phyloP scores from a whole-genome alignment of 805 yeast genomes.

The Metschnikowia drakensbergensis region DNA sequence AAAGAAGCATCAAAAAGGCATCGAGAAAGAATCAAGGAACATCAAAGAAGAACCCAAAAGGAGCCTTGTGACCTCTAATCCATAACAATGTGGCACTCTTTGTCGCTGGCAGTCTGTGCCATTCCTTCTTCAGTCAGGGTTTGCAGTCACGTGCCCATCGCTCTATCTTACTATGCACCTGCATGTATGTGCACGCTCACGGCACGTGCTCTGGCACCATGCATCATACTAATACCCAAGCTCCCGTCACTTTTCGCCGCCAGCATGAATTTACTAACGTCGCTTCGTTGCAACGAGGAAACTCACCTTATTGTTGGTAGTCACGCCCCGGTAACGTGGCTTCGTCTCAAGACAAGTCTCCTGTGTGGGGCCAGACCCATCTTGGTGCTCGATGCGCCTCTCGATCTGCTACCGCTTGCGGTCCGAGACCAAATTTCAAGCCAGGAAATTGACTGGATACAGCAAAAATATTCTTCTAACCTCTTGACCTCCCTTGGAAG shows the following conservation, averaged over 20 bases:
- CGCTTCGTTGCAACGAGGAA: slow-evolving; percentile 43
- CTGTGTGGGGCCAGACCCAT: slow-evolving; percentile 54
- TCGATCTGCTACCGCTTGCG: slow-evolving; percentile 22
- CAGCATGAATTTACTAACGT: slow-evolving; percentile 15
- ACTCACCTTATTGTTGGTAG: slow-evolving; percentile 56
- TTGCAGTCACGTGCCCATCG: not conserved
- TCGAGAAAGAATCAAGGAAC: too few species aligned
- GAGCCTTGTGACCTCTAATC: too few species aligned
- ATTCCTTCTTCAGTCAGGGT: too few species aligned
- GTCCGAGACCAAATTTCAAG: slow-evolving; percentile 24
- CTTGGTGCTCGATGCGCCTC: slow-evolving; percentile 38
- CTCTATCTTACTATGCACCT: slow-evolving; percentile 1
- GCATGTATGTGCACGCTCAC: not conserved
- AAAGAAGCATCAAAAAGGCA: too few species aligned
- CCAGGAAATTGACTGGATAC: slow-evolving; percentile 22
- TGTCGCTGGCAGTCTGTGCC: too few species aligned
- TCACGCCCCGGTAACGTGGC: slow-evolving; percentile 37
- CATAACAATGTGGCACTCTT: too few species aligned
- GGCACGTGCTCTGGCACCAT: slow-evolving; percentile 9
- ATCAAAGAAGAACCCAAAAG: too few species aligned
- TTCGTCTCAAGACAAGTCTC: slow-evolving; percentile 46
- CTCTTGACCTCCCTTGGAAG: slow-evolving; percentile 62
- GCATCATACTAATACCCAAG: slow-evolving; percentile 5
- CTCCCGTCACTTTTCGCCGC: not conserved
- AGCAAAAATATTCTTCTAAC: slow-evolving; percentile 26